Evolutionary conservation across 2,329 filamentous ascomycete genomes (phyloP).

Genomic region (Monosporascus sp.): DNA sequence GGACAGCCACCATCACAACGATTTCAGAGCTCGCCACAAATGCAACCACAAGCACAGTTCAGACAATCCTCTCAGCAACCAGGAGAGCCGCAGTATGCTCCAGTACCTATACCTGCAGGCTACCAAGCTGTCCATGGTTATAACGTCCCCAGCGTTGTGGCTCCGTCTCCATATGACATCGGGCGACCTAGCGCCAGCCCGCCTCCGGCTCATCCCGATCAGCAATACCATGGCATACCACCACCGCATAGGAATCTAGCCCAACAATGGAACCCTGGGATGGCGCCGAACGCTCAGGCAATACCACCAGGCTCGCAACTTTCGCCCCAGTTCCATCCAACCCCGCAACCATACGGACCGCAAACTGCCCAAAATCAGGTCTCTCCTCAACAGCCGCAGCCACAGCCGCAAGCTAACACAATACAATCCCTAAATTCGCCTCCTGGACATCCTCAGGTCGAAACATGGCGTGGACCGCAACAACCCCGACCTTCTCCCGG

Average conservation of each 20-base stretch:
- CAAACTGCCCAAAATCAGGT: not conserved
- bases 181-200: conserved; percentile 11
- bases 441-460: not conserved
- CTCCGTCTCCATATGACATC: conserved; percentile 24
- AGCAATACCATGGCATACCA: conserved; percentile 10
- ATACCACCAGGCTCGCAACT: conserved; percentile 1
- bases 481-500: not conserved
- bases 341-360: not conserved
- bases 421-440: not conserved
- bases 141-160: conserved; percentile 18
- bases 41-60: conserved; percentile 3
- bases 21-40: not conserved
- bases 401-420: not conserved
- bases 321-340: not conserved
- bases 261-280: conserved; percentile 19
- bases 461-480: not conserved
- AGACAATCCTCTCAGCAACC: conserved; percentile 3
- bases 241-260: conserved; percentile 8
- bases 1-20: not conserved
- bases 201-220: conserved; percentile 10
- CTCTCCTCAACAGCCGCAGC: not conserved
- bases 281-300: conserved; percentile 3
- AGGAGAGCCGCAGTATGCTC: conserved; percentile 23
- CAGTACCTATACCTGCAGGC: conserved; percentile 27
- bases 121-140: conserved; percentile 30